Conservation (phyloP, 352 stramenopile genomes). For the Phytophthora sp. region DNA sequence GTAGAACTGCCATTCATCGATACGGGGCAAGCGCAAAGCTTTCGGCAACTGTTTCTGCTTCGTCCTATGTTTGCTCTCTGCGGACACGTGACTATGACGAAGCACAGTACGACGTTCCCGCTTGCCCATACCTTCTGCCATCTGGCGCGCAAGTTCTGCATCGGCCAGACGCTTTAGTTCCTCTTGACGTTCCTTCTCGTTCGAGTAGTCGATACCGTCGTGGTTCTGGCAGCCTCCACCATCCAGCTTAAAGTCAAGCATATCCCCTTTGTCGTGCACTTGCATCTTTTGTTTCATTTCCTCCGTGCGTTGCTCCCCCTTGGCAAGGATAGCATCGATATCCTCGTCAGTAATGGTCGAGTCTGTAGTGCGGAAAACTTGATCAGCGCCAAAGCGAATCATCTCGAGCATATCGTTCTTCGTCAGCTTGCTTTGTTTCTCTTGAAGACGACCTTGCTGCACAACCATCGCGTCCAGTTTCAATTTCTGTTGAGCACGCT, state of each 20-base stretch:
- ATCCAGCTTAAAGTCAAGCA: conserved; percentile 93
- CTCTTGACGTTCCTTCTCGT: conserved; percentile 88
- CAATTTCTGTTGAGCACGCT: conserved; percentile 98
- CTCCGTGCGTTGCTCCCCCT: conserved; percentile 85
- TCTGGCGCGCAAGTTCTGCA: conserved; percentile 76
- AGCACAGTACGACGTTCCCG: conserved; percentile 82
- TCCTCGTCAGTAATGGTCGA: conserved; percentile 98
- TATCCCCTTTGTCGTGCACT: conserved; percentile 81
- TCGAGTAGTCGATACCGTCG: conserved; percentile 97
- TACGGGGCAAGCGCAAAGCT: conserved; percentile 75
- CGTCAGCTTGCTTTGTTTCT: conserved; percentile 92
- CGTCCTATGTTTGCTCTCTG: conserved; percentile 56
- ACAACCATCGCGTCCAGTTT: conserved; percentile 90
- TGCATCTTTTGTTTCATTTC: conserved; percentile 91
- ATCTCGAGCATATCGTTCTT: conserved; percentile 97
- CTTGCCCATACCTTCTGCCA: conserved; percentile 87
- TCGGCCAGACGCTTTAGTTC: conserved; percentile 86
- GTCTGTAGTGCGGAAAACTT: conserved; percentile 97
- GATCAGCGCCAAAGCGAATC: conserved; percentile 98
- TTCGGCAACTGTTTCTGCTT: conserved; percentile 87
- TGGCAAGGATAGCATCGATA: conserved; percentile 97
- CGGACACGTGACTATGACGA: conserved; percentile 55
- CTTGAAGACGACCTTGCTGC: conserved; percentile 84
- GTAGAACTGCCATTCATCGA: conserved; percentile 92
- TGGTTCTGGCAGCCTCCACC: conserved; percentile 95